Base-by-base conservation (phyloP, 2,329 filamentous ascomycete genomes). In the Pseudogymnoascus sp. region DNA sequence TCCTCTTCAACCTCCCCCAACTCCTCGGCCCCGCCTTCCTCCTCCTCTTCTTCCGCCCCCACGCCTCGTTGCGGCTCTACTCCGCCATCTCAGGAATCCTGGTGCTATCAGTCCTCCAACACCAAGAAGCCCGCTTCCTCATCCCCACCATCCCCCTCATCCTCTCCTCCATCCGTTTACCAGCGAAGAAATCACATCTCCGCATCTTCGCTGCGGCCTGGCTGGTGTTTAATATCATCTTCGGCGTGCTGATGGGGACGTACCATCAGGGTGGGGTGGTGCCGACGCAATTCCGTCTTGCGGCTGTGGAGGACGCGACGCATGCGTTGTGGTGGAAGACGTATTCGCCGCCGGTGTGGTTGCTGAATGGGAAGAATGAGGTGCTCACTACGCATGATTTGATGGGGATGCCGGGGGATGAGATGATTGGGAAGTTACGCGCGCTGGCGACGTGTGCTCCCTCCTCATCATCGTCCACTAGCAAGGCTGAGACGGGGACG, bases 321-420 rank as follows among this genome's bases (percentile, higher is more conserved):
- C 81, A 87, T 35, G 87, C 87, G 3, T 80, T 90, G 17, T 93
- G 90, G 90, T 93, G 90, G 90, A 92, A 92, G 73, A 92, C 90
- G 1, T 92, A 92, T 71, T 89, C 86, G 71, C 90, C 90, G 15
- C 90, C 90, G 0, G 87, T 88, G 36, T 93, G 90, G 89, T 80
- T 93, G 17, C 78, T 92, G 5, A 88, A 91, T 66, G 87, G 88
- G 61, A 89, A 89, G 73, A 91, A 89, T 66, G 82, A 86, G 67
- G 80, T 89, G 8, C 75, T 92, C n/a, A 80, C 77, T 31, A 92
- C 89, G 1, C 79, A 80, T 63, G 90, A 92, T 69, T 78, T 92
- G 17, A 92, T 91, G 85, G 87, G 89, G 3, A 82, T 90, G 75
- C 78, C 82, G 39, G 85, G 85, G 5, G 78, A 81, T 2, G 68